Evolutionary conservation across 2,329 filamentous ascomycete genomes (phyloP).

Genomic region (Hypoxylon sp.): DNA sequence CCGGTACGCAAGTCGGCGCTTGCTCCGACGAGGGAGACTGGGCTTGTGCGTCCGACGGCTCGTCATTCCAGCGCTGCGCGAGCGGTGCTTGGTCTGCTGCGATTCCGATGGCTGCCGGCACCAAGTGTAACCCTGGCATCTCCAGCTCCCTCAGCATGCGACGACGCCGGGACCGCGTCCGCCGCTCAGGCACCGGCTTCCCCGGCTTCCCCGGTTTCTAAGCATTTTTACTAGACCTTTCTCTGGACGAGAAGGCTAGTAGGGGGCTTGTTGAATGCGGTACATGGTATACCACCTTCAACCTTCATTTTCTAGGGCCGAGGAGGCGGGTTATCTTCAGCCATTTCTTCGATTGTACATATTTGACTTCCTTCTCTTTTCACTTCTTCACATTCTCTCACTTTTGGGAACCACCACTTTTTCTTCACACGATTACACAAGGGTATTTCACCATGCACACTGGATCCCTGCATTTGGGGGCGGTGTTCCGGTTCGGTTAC

Average conservation of each 20-base stretch:
- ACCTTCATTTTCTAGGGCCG: conserved; percentile 11
- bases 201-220: conserved; percentile 16
- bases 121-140: conserved; percentile 58
- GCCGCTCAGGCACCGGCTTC: conserved; percentile 29
- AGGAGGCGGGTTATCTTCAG: conserved; percentile 21
- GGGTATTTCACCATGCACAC: conserved; percentile 29
- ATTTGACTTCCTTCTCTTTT: conserved; percentile 24
- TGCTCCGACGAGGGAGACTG: conserved; percentile 68
- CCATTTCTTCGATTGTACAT: conserved; percentile 34
- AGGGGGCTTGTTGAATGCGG: neutral
- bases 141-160: conserved; percentile 43
- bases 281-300: conserved; percentile 16
- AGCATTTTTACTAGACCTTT: neutral
- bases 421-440: conserved; percentile 13
- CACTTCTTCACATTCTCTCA: conserved; percentile 15
- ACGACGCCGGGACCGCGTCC: conserved; percentile 39
- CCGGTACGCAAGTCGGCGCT: conserved; percentile 45
- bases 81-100: conserved; percentile 65
- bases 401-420: conserved; percentile 5
- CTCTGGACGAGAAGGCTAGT: neutral
- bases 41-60: conserved; percentile 68
- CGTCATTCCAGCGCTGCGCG: conserved; percentile 72
- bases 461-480: conserved; percentile 16
- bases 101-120: conserved; percentile 65
- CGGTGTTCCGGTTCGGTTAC: conserved; percentile 22